Percentiles rank a stretch among this genome's conserved stretches.
These are phyloP conservation scores for Alternaria hordeiaustralica DNA, from an alignment of 2,329 filamentous ascomycete genomes.

Conservation along the genomic window DNA sequence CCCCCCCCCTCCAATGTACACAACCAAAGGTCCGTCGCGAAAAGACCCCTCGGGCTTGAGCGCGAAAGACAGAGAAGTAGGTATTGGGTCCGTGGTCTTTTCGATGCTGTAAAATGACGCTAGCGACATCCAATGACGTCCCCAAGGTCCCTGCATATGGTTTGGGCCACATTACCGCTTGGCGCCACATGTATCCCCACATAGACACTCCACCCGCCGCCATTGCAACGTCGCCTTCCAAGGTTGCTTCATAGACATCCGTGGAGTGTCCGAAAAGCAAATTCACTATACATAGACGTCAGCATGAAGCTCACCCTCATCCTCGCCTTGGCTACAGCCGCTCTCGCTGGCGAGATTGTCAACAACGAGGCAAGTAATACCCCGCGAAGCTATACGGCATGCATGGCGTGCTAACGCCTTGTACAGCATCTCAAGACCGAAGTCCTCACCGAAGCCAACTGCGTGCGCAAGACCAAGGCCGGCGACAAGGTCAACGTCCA, in stretches of 20 bases:
- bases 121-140: constrained; percentile 7
- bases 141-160: background rate
- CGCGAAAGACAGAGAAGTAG: background rate
- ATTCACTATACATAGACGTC: background rate
- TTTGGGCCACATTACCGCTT: constrained; percentile 22
- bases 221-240: constrained; percentile 13
- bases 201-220: constrained; percentile 10
- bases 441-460: constrained; percentile 74
- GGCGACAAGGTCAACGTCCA: constrained; percentile 87
- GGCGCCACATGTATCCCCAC: constrained; percentile 24
- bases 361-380: constrained; percentile 37
- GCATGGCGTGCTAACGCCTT: constrained; percentile 16
- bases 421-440: constrained; percentile 74
- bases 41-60: too few relatives aligned
- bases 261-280: background rate
- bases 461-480: constrained; percentile 71
- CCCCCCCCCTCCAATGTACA: too few relatives aligned
- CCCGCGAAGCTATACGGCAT: background rate
- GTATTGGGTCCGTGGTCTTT: background rate
- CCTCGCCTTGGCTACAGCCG: constrained; percentile 58
- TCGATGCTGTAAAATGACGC: background rate
- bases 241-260: background rate
- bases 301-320: constrained; percentile 57
- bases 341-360: constrained; percentile 38
- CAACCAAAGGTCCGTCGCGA: too few relatives aligned